These are phyloP conservation scores for Westerdykella sp. DNA, from an alignment of 2,329 filamentous ascomycete species.

Conservation along the genomic window DNA sequence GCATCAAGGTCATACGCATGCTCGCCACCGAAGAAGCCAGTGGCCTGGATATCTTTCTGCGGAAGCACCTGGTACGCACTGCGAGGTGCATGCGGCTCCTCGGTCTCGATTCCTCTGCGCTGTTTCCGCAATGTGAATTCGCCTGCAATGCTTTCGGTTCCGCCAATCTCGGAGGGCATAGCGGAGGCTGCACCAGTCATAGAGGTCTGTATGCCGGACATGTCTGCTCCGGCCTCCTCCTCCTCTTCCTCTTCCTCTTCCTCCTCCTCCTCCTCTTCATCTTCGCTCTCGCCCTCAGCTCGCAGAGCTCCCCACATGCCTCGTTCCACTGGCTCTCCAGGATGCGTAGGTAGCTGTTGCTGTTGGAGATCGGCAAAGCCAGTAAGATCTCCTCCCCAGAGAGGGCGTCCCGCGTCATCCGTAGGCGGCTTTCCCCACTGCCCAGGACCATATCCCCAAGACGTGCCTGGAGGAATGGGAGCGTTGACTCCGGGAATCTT, in stretches of 20 bases:
- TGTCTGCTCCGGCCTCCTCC: conserved; percentile 56
- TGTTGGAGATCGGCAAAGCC: conserved; percentile 63
- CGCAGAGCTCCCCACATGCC: conserved; percentile 90
- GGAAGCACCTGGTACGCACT: conserved; percentile 85
- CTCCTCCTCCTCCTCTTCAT: conserved; percentile 54
- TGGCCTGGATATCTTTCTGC: conserved; percentile 75
- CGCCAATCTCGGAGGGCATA: conserved; percentile 71
- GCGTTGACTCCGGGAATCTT: conserved; percentile 94
- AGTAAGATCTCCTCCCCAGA: conserved; percentile 93
- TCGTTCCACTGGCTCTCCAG: conserved; percentile 75
- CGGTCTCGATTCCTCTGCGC: conserved; percentile 73
- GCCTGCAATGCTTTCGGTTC: conserved; percentile 69
- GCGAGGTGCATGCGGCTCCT: conserved; percentile 65
- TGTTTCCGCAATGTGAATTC: conserved; percentile 90
- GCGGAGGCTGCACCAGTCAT: conserved; percentile 71
- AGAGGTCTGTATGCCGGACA: conserved; percentile 63
- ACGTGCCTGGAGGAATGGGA: conserved; percentile 77
- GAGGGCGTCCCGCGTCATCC: conserved; percentile 83
- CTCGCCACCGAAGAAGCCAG: conserved; percentile 95
- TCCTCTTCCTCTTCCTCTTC: conserved; percentile 56
- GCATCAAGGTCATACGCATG: conserved; percentile 81
- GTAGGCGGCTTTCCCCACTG: conserved; percentile 95
- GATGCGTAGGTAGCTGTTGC: conserved; percentile 47
- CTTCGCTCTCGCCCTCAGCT: conserved; percentile 66
- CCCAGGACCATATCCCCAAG: conserved; percentile 92